These are phyloP conservation scores for Turnera subulata DNA, from an alignment of 345 rosid genomes.

Conservation along the genomic window DNA sequence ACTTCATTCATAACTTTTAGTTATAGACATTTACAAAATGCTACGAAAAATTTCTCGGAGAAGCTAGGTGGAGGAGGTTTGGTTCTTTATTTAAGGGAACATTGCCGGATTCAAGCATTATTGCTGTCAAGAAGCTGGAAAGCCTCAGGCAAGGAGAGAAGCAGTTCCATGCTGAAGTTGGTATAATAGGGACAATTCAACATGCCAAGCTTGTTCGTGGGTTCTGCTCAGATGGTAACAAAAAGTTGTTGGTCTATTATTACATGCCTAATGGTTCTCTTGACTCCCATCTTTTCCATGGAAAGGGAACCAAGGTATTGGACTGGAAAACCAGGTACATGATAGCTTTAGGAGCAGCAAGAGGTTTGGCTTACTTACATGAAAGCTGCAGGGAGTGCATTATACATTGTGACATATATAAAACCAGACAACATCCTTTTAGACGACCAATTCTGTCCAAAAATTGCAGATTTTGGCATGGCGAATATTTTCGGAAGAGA, in stretches of 20 bases:
- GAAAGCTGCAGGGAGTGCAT: slow-evolving; percentile 69
- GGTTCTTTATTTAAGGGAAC: slow-evolving; percentile 25
- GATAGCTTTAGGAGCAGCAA: slow-evolving; percentile 56
- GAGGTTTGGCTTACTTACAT: slow-evolving; percentile 67
- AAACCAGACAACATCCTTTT: slow-evolving; percentile 69
- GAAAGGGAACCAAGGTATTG: not conserved
- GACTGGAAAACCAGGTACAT: slow-evolving; percentile 49
- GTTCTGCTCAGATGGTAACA: slow-evolving; percentile 7
- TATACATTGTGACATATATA: slow-evolving; percentile 71
- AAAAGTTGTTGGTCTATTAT: slow-evolving; percentile 13
- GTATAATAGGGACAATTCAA: slow-evolving; percentile 17
- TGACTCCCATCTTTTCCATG: slow-evolving; percentile 4
- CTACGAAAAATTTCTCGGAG: slow-evolving; percentile 16
- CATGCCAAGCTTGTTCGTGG: slow-evolving; percentile 24
- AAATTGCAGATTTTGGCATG: slow-evolving; percentile 69
- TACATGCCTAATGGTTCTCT: slow-evolving; percentile 26
- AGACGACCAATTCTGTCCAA: slow-evolving; percentile 50
- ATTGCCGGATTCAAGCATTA: slow-evolving; percentile 9
- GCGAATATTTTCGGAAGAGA: slow-evolving; percentile 69
- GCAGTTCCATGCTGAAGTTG: slow-evolving; percentile 18
- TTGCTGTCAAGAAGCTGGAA: slow-evolving; percentile 23
- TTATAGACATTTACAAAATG: slow-evolving; percentile 7
- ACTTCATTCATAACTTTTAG: slow-evolving; percentile 11
- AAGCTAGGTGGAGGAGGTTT: slow-evolving; percentile 25
- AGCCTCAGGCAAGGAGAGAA: slow-evolving; percentile 20